A percentile compares a stretch with the other conserved stretches of the same genome.
These are phyloP conservation scores for Dioszegia aurantiaca DNA, from an alignment of 768 basidiomycete species.

Conservation along the genomic window DNA sequence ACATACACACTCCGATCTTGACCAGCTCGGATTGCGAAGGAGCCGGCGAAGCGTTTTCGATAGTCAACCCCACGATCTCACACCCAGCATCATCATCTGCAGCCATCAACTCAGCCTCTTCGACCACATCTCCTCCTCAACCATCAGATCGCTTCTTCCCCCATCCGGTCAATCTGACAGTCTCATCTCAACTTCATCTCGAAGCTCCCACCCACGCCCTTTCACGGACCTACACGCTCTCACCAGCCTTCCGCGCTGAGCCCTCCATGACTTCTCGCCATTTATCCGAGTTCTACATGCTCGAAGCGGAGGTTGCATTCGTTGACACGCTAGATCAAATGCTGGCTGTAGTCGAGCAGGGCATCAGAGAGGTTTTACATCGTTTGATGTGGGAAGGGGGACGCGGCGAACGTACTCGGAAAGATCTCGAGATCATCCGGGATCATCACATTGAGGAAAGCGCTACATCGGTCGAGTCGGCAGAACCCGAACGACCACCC, in stretches of 20 bases:
- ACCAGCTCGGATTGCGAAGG: slow-evolving; percentile 94
- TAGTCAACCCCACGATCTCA: slow-evolving; percentile 19
- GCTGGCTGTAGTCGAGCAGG: slow-evolving; percentile 61
- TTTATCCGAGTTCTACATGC: slow-evolving; percentile 98
- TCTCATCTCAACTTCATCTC: slow-evolving; percentile 92
- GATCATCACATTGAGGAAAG: slow-evolving; percentile 5
- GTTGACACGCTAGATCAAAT: slow-evolving; percentile 57
- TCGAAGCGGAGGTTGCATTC: slow-evolving; percentile 89
- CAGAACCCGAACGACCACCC: slow-evolving; percentile 15
- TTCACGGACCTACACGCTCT: slow-evolving; percentile 83
- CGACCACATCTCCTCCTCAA: not conserved
- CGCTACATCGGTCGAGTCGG: slow-evolving; percentile 1
- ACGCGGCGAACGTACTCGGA: slow-evolving; percentile 16
- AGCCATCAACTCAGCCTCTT: not conserved
- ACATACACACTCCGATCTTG: slow-evolving; percentile 79
- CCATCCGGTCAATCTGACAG: slow-evolving; percentile 70
- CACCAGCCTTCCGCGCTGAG: slow-evolving; percentile 93
- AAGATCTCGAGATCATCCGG: slow-evolving; percentile 17
- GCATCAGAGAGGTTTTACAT: slow-evolving; percentile 55
- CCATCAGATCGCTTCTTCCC: slow-evolving; percentile 31
- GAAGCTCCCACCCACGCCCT: slow-evolving; percentile 77
- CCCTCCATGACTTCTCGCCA: slow-evolving; percentile 83
- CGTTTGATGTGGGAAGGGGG: slow-evolving; percentile 21
- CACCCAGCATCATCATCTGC: slow-evolving; percentile 3
- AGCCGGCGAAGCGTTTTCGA: slow-evolving; percentile 85